Base-by-base conservation (phyloP, 371 early-diverging fungal species). In the Lichtheimia corymbifera region DNA sequence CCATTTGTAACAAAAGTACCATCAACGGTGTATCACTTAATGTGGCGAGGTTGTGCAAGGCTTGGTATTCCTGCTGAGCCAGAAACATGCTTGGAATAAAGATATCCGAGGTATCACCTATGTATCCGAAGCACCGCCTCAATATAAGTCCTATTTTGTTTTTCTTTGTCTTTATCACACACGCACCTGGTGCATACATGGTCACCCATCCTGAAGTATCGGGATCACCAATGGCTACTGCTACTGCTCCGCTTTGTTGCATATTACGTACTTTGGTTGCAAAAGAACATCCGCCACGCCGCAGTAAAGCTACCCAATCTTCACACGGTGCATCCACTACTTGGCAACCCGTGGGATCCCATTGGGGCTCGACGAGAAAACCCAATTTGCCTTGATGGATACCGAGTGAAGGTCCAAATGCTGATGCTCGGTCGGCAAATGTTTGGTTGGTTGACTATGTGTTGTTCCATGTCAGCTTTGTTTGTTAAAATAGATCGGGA, bases 221-320 rank as follows among this genome's bases (percentile, higher is more conserved):
- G 50, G 88, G 83, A 73, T 94, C 95, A 25, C 97, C 97, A 7
- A 96, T 91, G 13, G 93, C 83, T 7, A 96, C 94, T 1, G 92
- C 96, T 17, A 80, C 77, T 0, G 94, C 94, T 20, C 96, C 96
- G 25, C 88, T 84, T 15, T 65, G 68, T 76, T 96, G 95, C 94
- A 95, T 93, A 57, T 88, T 88, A 45, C 94, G 83, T 17, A 95
- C 90, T 69, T 96, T 96, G 5, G 91, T 88, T 44, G 88, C 82
- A 71, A 97, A 96, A 1, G 90, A 83, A 65, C 96, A 96, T 12
- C 83, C 82, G 13, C 96, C 96, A 53, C 96, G 80, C 61, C 88
- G 82, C 2, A 95, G 87, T 0, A 96, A 74, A 17, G 93, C 91
- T 13, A 94, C 86, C 93, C 93, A 93, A 51, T 84, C 76, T 30